Conservation (phyloP, 2,329 filamentous ascomycete species). For the Cordyceps fumosorosea region DNA sequence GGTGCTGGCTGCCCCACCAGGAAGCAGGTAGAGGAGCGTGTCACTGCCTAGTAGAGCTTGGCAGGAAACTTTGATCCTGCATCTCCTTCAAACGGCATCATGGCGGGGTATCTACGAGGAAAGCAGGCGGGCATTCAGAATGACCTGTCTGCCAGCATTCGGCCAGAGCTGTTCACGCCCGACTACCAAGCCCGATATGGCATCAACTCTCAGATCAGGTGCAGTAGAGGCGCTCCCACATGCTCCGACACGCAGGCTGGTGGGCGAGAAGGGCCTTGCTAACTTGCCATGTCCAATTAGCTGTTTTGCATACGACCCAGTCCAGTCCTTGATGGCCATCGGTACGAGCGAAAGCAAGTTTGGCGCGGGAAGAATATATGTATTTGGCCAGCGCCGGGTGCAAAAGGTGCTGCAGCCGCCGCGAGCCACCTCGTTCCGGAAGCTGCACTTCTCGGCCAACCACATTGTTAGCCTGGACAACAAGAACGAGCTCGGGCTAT, state of each 20-base stretch:
- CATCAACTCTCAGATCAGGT: constrained; percentile 70
- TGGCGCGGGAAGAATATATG: constrained; percentile 79
- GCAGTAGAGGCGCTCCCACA: constrained; percentile 16
- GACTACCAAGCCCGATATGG: constrained; percentile 81
- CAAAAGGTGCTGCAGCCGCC: constrained; percentile 66
- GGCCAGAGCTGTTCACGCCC: constrained; percentile 69
- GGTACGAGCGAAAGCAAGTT: constrained; percentile 85
- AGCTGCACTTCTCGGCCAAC: constrained; percentile 78
- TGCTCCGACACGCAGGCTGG: constrained; percentile 7
- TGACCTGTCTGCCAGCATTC: constrained; percentile 78
- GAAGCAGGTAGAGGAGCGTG: not conserved
- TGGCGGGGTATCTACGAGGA: constrained; percentile 83
- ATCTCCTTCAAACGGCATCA: constrained; percentile 29
- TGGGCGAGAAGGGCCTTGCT: constrained; percentile 15
- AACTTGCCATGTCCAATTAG: constrained; percentile 33
- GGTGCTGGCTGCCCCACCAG: not conserved
- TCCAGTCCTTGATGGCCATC: constrained; percentile 88
- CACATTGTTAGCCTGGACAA: constrained; percentile 79
- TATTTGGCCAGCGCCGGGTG: constrained; percentile 78
- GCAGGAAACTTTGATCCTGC: constrained; percentile 8
- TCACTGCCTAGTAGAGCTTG: not conserved
- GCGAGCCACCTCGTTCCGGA: constrained; percentile 66
- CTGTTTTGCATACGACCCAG: constrained; percentile 82
- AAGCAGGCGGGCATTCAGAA: constrained; percentile 91
- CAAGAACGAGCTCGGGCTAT: constrained; percentile 79